Base-by-base conservation (phyloP, 495 filamentous ascomycete species). In the Lepraria neglecta region DNA sequence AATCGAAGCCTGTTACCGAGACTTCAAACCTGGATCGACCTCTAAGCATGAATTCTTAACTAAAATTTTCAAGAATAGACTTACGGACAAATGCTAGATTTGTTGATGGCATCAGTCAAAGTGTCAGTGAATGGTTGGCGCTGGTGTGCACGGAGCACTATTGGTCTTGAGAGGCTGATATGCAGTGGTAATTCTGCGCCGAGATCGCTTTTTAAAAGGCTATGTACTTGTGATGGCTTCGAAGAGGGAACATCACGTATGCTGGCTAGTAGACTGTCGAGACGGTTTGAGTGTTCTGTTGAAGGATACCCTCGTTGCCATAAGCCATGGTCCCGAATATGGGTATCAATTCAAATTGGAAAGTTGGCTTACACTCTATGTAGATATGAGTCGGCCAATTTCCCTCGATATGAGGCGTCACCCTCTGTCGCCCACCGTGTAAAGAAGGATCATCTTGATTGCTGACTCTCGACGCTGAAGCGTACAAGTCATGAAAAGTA, bases 321-420 rank as follows among this genome's bases (percentile, higher is more conserved):
- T 77, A 72, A 75, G 77, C 71, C 61, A 56, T 17, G 14, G 30
- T 50, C 19, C 28, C 2, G 11, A 27, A 28, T n/a, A 48, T 31
- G 45, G 46, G 28, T 46, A 21, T 31, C 15, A 6, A 21, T 14
- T 21, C 50, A 40, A 17, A 66, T 38, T n/a, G 12, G 17, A 38
- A 35, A 58, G 21, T 10, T 30, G n/a, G 75, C 84, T 70, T 79
- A 92, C 92, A 98, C 77, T 97, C 92, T 59, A 97, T 77, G 72
- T 95, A 98, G 24, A 97, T 67, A 72, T 96, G 91, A 19, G 85
- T 91, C 2, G 94, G 89, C 94, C 94, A 98, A 74, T 89, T 88
- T 27, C 94, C 94, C 56, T 87, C 82, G 14, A 92, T 75, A 72
- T 98, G 94, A 3, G 94, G 92, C 46, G 83, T 88, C 46, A 82